Conservation (phyloP, 768 basidiomycete genomes). For the Lyophyllum decastes region DNA sequence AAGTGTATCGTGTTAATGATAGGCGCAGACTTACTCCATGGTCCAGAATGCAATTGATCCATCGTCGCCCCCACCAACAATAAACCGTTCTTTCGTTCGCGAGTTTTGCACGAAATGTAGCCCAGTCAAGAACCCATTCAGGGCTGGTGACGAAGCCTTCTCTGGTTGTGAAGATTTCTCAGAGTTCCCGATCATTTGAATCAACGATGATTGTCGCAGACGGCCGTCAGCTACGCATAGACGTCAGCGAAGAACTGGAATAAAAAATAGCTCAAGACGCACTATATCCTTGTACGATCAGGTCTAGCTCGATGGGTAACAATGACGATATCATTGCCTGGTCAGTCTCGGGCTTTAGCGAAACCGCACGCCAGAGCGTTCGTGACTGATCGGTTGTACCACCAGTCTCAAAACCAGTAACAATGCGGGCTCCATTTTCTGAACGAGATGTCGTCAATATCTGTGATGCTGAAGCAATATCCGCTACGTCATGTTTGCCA, state of each 20-base stretch:
- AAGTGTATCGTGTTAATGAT: neutral
- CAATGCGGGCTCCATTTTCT: conserved; percentile 14
- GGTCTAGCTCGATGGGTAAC: conserved; percentile 58
- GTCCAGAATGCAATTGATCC: conserved; percentile 80
- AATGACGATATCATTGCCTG: conserved; percentile 34
- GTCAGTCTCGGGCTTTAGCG: neutral
- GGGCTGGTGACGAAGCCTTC: conserved; percentile 43
- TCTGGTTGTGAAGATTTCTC: conserved; percentile 25
- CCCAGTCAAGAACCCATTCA: conserved; percentile 48
- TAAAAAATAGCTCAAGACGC: conserved; percentile 18
- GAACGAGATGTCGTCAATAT: conserved; percentile 18
- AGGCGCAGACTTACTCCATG: conserved; percentile 45
- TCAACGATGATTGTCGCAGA: conserved; percentile 47
- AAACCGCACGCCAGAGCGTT: conserved; percentile 28
- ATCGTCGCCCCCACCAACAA: conserved; percentile 78
- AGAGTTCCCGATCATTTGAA: conserved; percentile 33
- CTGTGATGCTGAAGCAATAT: conserved; percentile 22
- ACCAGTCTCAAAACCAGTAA: conserved; percentile 4
- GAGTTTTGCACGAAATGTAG: conserved; percentile 60
- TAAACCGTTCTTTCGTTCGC: conserved; percentile 57
- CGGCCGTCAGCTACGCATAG: conserved; percentile 49
- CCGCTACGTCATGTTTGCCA: conserved; percentile 17
- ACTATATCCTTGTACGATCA: conserved; percentile 69
- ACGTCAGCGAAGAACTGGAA: conserved; percentile 6
- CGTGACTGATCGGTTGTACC: conserved; percentile 4